Evolutionary conservation across 768 basidiomycete genomes (phyloP).

Genomic region (Phaffia australis): DNA sequence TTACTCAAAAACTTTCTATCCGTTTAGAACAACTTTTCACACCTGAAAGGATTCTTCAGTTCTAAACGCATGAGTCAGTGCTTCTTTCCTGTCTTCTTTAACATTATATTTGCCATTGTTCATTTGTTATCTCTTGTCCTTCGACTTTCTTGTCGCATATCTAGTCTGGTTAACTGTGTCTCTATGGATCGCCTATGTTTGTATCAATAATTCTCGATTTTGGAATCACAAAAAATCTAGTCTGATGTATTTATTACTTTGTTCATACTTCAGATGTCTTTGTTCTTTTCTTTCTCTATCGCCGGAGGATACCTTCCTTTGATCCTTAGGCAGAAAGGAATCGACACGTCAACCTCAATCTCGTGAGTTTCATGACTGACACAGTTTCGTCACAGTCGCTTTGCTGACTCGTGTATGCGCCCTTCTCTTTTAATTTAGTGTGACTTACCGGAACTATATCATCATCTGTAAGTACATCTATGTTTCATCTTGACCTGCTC

Average conservation of each 20-base stretch:
- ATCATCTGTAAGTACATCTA: not conserved
- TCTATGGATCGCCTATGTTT: conserved; percentile 32
- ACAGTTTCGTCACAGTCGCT: not conserved
- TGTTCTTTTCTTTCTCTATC: conserved; percentile 35
- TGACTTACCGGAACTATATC: conserved; percentile 39
- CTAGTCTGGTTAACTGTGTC: conserved; percentile 32
- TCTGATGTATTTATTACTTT: not conserved
- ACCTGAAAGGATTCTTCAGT: conserved; percentile 38
- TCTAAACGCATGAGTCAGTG: conserved; percentile 35
- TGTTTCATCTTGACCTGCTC: too few relatives aligned
- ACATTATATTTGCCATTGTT: not conserved
- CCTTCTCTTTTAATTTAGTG: conserved; percentile 31
- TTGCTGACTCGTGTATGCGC: conserved; percentile 26
- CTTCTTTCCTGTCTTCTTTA: conserved; percentile 28
- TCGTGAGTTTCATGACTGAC: conserved; percentile 25
- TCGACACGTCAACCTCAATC: not conserved
- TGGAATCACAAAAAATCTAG: not conserved
- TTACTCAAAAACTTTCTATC: conserved; percentile 24
- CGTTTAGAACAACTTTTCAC: conserved; percentile 28
- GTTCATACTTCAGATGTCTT: conserved; percentile 25
- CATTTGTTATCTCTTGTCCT: not conserved
- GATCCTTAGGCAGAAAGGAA: conserved; percentile 33
- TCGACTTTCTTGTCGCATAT: not conserved
- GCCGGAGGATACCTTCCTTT: conserved; percentile 39
- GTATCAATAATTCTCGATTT: too few relatives aligned